These are phyloP conservation scores for Pseudogymnoascus sp. DNA, from an alignment of 2,329 filamentous ascomycete species.

Conservation along the genomic window DNA sequence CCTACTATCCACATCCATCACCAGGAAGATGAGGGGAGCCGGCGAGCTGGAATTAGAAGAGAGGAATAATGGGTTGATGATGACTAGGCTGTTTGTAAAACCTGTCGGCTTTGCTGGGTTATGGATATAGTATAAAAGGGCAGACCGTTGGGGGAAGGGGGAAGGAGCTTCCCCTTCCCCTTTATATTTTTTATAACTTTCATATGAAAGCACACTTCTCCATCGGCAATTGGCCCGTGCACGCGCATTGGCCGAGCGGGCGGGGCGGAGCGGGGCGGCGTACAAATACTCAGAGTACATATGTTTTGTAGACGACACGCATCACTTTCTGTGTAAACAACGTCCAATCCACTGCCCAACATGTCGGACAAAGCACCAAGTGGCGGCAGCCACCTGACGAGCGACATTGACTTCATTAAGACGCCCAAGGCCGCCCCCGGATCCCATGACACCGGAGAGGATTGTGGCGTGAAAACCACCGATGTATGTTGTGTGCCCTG, in stretches of 20 bases:
- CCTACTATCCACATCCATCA: neutral
- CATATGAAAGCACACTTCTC: neutral
- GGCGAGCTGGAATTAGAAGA: too few relatives aligned
- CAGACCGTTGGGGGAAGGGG: neutral
- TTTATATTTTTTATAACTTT: neutral
- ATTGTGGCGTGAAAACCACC: slow-evolving; percentile 24
- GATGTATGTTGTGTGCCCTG: slow-evolving; percentile 17
- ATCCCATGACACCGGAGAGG: slow-evolving; percentile 19
- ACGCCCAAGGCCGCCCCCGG: slow-evolving; percentile 22
- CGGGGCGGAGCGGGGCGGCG: slow-evolving; percentile 4
- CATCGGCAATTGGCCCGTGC: neutral
- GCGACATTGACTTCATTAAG: slow-evolving; percentile 23
- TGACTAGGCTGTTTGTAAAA: too few relatives aligned
- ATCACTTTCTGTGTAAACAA: slow-evolving; percentile 6
- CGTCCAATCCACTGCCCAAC: slow-evolving; percentile 15
- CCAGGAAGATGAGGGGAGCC: neutral
- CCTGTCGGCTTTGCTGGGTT: too few relatives aligned
- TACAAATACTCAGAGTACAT: slow-evolving; percentile 2
- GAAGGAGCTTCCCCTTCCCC: neutral
- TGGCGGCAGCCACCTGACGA: slow-evolving; percentile 9
- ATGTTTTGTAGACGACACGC: slow-evolving; percentile 4
- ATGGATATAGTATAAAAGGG: too few relatives aligned
- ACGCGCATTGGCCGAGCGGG: neutral
- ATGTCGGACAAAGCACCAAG: slow-evolving; percentile 36
- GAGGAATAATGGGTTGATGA: too few relatives aligned